phyloP scores from a whole-genome alignment of 1,284 basidiomycete species.

The Cystobasidiaceae sp. region DNA sequence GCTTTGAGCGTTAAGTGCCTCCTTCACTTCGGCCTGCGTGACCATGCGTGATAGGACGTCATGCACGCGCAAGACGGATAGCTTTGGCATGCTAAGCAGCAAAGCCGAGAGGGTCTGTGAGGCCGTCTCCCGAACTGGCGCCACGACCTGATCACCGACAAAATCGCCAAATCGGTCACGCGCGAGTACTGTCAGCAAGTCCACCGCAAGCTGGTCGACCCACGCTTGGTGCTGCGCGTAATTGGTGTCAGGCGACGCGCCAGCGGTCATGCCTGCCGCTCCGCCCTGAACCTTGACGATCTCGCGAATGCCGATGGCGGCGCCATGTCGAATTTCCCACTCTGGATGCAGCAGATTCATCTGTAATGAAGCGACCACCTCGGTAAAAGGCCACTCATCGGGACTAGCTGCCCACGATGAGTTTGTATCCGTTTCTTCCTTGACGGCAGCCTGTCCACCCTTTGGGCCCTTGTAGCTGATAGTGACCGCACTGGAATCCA shows the following conservation, averaged over 20 bases:
- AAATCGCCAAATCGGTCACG: conserved; percentile 97
- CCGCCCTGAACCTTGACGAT: conserved; percentile 79
- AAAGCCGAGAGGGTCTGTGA: conserved; percentile 90
- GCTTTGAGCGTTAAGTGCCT: conserved; percentile 13
- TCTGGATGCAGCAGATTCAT: conserved; percentile 78
- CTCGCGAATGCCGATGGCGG: conserved; percentile 85
- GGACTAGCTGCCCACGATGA: conserved; percentile 33
- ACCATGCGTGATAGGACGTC: conserved; percentile 87
- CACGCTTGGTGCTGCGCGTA: conserved; percentile 67
- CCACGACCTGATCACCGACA: conserved; percentile 93
- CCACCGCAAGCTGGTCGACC: conserved; percentile 82
- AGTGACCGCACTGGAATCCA: not conserved
- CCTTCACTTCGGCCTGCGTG: conserved; percentile 64
- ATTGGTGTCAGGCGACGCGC: conserved; percentile 56
- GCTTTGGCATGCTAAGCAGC: conserved; percentile 71
- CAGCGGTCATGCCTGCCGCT: conserved; percentile 54
- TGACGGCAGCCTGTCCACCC: conserved; percentile 6
- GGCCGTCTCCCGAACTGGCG: conserved; percentile 93
- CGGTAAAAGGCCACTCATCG: conserved; percentile 84
- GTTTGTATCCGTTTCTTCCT: conserved; percentile 7
- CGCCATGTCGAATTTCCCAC: conserved; percentile 94
- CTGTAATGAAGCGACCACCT: conserved; percentile 72
- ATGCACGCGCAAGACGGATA: conserved; percentile 74
- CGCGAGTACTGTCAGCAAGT: conserved; percentile 85
- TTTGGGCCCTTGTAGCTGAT: conserved; percentile 10